Conservation (phyloP, 192 early-diverging fungal species). For the Coemansia asiatica region DNA sequence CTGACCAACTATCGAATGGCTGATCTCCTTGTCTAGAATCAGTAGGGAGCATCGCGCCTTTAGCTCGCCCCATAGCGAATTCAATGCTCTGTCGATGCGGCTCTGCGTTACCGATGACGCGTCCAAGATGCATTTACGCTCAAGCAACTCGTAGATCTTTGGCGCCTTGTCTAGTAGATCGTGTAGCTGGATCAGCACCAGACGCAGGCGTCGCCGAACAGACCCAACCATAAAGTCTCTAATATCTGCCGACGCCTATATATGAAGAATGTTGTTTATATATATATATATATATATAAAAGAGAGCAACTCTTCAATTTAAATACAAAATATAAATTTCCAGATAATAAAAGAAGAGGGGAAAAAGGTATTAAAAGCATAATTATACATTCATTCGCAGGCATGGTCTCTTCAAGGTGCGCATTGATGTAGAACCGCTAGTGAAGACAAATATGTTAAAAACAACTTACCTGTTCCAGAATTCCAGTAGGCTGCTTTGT, state of each 20-base stretch:
- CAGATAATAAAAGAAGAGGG: too few species aligned
- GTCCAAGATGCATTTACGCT: slow-evolving; percentile 27
- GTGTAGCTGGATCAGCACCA: slow-evolving; percentile 43
- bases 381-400: too few species aligned
- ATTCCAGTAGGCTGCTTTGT: slow-evolving; percentile 23
- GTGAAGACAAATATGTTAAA: not conserved
- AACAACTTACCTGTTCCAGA: slow-evolving; percentile 36
- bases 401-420: too few species aligned
- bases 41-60: slow-evolving; percentile 39
- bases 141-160: slow-evolving; percentile 32
- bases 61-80: slow-evolving; percentile 40
- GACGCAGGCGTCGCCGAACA: slow-evolving; percentile 32
- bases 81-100: slow-evolving; percentile 36
- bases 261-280: slow-evolving; percentile 19
- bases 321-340: too few species aligned
- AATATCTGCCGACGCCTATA: slow-evolving; percentile 18
- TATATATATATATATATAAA: too few species aligned
- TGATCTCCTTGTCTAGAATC: slow-evolving; percentile 32
- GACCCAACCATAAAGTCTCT: slow-evolving; percentile 37
- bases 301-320: too few species aligned
- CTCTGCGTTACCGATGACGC: slow-evolving; percentile 18
- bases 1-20: slow-evolving; percentile 9
- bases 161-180: slow-evolving; percentile 36
- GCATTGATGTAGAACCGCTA: too few species aligned
- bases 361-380: too few species aligned